Evolutionary conservation across 2,329 filamentous ascomycete genomes (phyloP), one percentile per base, ranked within the genome.

Genomic region (Didymella pinodella): DNA sequence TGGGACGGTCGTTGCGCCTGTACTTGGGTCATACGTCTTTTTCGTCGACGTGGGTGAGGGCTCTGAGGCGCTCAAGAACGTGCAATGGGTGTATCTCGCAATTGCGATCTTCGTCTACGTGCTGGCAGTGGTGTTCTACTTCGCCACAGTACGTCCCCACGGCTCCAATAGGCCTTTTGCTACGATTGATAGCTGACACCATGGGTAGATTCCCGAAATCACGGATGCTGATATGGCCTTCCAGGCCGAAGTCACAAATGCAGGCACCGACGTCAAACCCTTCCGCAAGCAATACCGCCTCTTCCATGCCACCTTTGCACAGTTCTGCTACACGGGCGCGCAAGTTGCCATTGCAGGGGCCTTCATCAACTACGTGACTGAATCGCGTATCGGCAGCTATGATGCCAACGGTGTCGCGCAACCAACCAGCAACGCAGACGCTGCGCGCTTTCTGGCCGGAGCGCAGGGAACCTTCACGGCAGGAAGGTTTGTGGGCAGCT

Each of bases 271-370:
- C 51, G 72, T 79, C 26, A 80, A 83, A 54, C 84, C 85, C 0
- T 81, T 89, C 66, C 70, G 72, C 52, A 86, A 84, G 64, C 86
- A 89, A 72, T 92, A 90, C 75, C 86, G 86, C 25, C 82, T 93
- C 2, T 92, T 93, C 81, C 89, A 92, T 68, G 91, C 89, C 12
- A 85, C 89, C 0, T 85, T 88, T 65, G 88, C 90, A 0, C 90
- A 94, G 65, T 93, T 93, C 77, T 91, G 88, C 73, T 95, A 94
- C 74, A 89, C 91, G 0, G 91, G 91, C 47, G 86, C 90, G 0
- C 92, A 96, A 69, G 74, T 85, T 5, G 83, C 80, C 1, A 80
- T 85, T 28, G 82, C 82, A 3, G 77, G 77, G 34, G 74, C 78
- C 48, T 77, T 77, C 65, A 78, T 77, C 62, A 76, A 77, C 77